These are phyloP conservation scores for Pyrus pyrifolia DNA, from an alignment of 306 rosid genomes.

Conservation along the genomic window DNA sequence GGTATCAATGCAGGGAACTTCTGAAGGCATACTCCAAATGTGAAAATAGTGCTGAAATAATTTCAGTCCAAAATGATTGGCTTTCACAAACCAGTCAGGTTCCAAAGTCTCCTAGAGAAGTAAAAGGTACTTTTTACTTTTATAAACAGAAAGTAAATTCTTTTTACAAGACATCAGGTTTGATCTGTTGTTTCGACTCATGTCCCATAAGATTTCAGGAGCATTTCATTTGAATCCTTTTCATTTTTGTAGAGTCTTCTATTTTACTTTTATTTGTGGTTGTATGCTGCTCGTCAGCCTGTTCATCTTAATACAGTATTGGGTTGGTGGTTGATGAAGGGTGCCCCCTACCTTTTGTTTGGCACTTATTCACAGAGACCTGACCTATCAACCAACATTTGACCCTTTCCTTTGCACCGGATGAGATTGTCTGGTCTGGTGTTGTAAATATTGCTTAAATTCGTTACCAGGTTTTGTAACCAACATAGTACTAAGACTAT, in stretches of 20 bases:
- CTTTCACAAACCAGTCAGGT: conserved; percentile 58
- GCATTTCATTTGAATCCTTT: not conserved
- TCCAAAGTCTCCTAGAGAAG: conserved; percentile 39
- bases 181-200: not conserved
- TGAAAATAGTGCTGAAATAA: conserved; percentile 64
- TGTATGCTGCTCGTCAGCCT: not conserved
- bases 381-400: not conserved
- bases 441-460: not conserved
- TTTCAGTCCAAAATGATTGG: conserved; percentile 82
- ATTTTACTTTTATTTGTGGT: not conserved
- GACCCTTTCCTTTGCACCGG: not conserved
- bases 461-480: not conserved
- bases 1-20: conserved; percentile 59
- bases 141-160: not conserved
- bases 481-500: not conserved
- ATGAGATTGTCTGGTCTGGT: not conserved
- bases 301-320: not conserved
- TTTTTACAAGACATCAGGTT: not conserved
- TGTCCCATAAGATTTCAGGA: not conserved
- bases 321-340: not conserved
- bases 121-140: conserved; percentile 38
- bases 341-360: not conserved
- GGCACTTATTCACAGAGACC: not conserved
- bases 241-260: not conserved
- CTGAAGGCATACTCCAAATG: conserved; percentile 80